Evolutionary conservation across 768 basidiomycete species (phyloP).

Genomic region (Omphalotus guepiniiformis): DNA sequence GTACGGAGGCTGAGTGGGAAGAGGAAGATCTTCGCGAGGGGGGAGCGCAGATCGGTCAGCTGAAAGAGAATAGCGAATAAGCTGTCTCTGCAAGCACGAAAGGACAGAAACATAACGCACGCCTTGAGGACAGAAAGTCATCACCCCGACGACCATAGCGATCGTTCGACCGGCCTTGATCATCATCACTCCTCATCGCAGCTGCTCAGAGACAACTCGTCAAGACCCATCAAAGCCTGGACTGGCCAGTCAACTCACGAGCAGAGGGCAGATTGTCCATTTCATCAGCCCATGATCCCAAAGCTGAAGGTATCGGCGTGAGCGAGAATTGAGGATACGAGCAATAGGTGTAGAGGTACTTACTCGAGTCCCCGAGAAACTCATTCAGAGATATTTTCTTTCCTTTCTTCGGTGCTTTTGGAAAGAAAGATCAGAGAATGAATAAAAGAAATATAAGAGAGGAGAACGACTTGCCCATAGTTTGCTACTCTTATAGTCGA

Average conservation of each 20-base stretch:
- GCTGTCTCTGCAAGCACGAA: neutral
- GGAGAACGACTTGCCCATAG: too few relatives aligned
- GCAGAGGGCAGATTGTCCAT: constrained; percentile 92
- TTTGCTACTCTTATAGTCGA: too few relatives aligned
- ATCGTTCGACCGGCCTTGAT: constrained; percentile 48
- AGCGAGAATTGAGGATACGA: constrained; percentile 11
- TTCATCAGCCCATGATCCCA: constrained; percentile 98
- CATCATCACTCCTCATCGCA: constrained; percentile 66
- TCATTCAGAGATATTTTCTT: constrained; percentile 92
- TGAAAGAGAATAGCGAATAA: constrained; percentile 15
- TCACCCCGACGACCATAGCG: constrained; percentile 53
- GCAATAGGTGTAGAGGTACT: constrained; percentile 29
- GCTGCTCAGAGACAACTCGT: constrained; percentile 39
- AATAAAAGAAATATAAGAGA: neutral
- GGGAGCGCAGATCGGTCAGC: constrained; percentile 54
- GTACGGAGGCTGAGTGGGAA: constrained; percentile 92
- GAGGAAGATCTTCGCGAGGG: constrained; percentile 85
- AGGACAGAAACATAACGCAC: constrained; percentile 35
- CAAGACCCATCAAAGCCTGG: constrained; percentile 7
- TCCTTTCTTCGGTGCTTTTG: constrained; percentile 81
- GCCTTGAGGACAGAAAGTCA: constrained; percentile 58
- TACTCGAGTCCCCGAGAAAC: constrained; percentile 86
- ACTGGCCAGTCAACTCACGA: constrained; percentile 65
- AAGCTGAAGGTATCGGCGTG: constrained; percentile 39
- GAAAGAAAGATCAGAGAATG: neutral